These are phyloP conservation scores for Ganoderma multipileum DNA, from an alignment of 1,284 basidiomycete species.

Conservation along the genomic window DNA sequence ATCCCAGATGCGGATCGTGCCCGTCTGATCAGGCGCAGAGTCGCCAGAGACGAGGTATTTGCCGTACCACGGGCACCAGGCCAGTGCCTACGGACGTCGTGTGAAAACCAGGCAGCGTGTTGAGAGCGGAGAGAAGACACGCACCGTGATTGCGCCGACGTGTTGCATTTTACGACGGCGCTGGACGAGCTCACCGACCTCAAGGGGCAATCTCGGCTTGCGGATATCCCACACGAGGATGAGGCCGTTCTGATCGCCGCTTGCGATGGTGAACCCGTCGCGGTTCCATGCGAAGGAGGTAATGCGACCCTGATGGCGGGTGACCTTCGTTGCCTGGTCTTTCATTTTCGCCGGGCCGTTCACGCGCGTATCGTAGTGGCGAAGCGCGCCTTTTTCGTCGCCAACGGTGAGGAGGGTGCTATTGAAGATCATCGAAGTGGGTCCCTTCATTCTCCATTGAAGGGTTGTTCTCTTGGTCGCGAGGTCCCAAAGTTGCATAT, in stretches of 20 bases:
- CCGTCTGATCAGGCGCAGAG: constrained; percentile 60
- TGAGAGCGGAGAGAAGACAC: constrained; percentile 19
- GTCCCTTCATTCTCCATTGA: constrained; percentile 52
- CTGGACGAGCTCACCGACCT: constrained; percentile 61
- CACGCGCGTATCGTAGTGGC: constrained; percentile 60
- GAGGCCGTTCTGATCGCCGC: constrained; percentile 57
- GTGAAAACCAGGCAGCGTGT: constrained; percentile 2
- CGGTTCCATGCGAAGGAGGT: constrained; percentile 56
- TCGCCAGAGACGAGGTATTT: constrained; percentile 89
- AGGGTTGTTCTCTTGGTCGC: constrained; percentile 51
- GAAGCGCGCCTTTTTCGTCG: constrained; percentile 54
- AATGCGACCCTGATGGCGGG: constrained; percentile 57
- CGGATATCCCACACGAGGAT: constrained; percentile 62
- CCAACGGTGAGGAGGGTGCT: constrained; percentile 55
- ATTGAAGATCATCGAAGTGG: constrained; percentile 56
- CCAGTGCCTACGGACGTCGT: constrained; percentile 67
- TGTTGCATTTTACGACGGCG: constrained; percentile 55
- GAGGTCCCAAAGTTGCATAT: constrained; percentile 60
- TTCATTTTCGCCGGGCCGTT: constrained; percentile 54
- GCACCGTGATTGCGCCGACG: constrained; percentile 37
- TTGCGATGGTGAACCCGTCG: constrained; percentile 56
- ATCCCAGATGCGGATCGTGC: constrained; percentile 82
- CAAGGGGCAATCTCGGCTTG: constrained; percentile 50
- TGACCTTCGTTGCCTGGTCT: constrained; percentile 56
- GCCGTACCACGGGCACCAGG: constrained; percentile 92